Evolutionary conservation across 1,284 basidiomycete genomes (phyloP).

Genomic region (Volvariella surrecta): DNA sequence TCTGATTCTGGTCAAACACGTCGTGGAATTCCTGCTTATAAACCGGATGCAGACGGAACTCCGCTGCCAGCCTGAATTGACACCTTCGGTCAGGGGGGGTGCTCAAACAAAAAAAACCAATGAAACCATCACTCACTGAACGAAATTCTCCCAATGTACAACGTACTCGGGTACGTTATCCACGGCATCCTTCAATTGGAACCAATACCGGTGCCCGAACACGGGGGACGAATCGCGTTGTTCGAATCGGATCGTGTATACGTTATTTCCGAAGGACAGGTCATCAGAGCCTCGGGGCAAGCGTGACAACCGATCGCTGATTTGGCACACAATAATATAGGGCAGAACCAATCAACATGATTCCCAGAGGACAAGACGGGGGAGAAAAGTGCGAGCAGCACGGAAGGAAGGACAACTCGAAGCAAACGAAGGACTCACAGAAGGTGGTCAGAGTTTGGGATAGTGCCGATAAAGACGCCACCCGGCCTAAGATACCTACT

Average conservation of each 20-base stretch:
- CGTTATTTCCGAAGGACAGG: conserved; percentile 82
- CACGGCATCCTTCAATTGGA: conserved; percentile 92
- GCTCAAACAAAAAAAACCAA: not conserved
- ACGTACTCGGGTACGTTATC: conserved; percentile 97
- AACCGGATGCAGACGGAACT: conserved; percentile 68
- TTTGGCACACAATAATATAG: no score
- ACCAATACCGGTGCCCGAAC: conserved; percentile 91
- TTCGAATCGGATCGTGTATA: conserved; percentile 87
- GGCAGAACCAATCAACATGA: conserved; percentile 10
- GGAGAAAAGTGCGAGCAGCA: conserved; percentile 6
- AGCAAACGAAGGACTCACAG: conserved; percentile 43
- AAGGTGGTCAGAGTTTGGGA: conserved; percentile 79
- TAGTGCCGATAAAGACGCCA: conserved; percentile 90
- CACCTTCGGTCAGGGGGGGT: conserved; percentile 5
- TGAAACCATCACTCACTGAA: conserved; percentile 45
- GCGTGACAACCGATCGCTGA: conserved; percentile 63
- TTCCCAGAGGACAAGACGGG: conserved; percentile 1
- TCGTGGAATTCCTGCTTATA: conserved; percentile 90
- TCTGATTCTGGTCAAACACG: conserved; percentile 72
- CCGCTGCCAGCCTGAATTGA: conserved; percentile 63
- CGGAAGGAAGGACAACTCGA: not conserved
- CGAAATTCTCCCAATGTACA: conserved; percentile 91
- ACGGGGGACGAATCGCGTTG: conserved; percentile 51
- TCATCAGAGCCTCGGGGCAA: conserved; percentile 53
- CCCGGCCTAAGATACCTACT: conserved; percentile 72